Base-by-base conservation (phyloP, 768 basidiomycete genomes). In the Lactarius pseudohatsudake region DNA sequence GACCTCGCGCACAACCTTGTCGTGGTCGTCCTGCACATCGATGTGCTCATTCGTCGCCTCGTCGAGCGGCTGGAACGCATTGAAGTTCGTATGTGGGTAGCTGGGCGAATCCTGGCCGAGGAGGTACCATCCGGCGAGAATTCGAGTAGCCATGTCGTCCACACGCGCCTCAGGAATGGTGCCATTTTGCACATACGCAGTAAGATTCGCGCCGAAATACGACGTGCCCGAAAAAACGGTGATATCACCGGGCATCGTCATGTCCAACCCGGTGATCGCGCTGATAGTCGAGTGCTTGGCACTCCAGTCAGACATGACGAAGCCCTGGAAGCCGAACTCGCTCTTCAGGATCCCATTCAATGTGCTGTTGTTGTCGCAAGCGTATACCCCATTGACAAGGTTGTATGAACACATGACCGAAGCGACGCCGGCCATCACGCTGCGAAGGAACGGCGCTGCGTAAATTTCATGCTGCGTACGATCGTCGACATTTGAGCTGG, bases 101-200 rank as follows among this genome's bases (percentile, higher is more conserved):
- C 77, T 75, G 8, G 80, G 73, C 16, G 78, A 75, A 75, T 94
- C 88, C 76, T 92, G 90, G 41, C 80, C 78, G 55, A 89, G 80
- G 61, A 84, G 76, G 72, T 87, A 92, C 84, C 86, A 94, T 0
- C 80, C 77, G 3, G 91, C 88, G 30, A 94, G 74, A 71, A 94
- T 88, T 36, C 92, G 87, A 10, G 84, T 86, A 4, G 89, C 92
- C 90, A 94, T 93, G 73, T 95, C 92, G 62, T 88, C 86, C 6
- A 91, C 76, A 6, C 91, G 84, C 3, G 80, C 73, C 68, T 81
- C 79, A 0, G 89, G 81, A 60, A 95, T 89, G 3, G 85, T 87
- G 47, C 86, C 87, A 73, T 94, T 90, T 57, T 82, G 76, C 20
- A 95, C 91, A 58, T 81, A 86, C 32, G 79, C 79, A 0, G 86